A percentile compares a stretch with the other conserved stretches of the same genome.
Evolutionary conservation across 2,329 filamentous ascomycete genomes (phyloP).

Genomic region (Xylaria sp.): DNA sequence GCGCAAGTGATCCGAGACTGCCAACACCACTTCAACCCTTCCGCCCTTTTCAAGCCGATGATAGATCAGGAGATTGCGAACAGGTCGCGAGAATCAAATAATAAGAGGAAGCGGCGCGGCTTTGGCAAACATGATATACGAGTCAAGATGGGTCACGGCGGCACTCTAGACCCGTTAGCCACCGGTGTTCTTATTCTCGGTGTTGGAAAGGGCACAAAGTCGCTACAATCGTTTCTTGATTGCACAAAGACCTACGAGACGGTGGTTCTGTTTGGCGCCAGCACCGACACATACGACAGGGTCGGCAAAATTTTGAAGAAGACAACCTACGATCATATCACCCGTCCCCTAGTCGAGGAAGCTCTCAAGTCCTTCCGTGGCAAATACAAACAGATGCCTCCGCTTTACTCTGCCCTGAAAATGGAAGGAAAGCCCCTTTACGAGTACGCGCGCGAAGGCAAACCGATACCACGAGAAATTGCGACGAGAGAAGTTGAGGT

Average conservation of each 20-base stretch:
- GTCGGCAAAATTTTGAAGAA: conserved; percentile 81
- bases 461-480: conserved; percentile 84
- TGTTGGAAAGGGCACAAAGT: conserved; percentile 86
- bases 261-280: conserved; percentile 85
- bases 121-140: conserved; percentile 65
- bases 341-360: conserved; percentile 76
- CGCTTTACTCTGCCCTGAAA: conserved; percentile 90
- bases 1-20: conserved; percentile 90
- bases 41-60: conserved; percentile 78
- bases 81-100: conserved; percentile 61
- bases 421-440: conserved; percentile 95
- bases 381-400: conserved; percentile 86
- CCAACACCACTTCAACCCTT: conserved; percentile 83
- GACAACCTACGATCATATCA: conserved; percentile 80
- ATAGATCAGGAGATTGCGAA: conserved; percentile 66
- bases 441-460: conserved; percentile 92
- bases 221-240: conserved; percentile 75
- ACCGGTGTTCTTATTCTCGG: conserved; percentile 92
- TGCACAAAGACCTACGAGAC: conserved; percentile 96
- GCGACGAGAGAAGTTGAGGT: conserved; percentile 81
- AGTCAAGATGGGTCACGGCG: conserved; percentile 95
- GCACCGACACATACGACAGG: conserved; percentile 90
- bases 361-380: conserved; percentile 78
- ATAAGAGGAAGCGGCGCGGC: conserved; percentile 64
- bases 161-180: conserved; percentile 91